Base-by-base conservation (phyloP, 805 yeast species). In the Debaryomyces maramus region DNA sequence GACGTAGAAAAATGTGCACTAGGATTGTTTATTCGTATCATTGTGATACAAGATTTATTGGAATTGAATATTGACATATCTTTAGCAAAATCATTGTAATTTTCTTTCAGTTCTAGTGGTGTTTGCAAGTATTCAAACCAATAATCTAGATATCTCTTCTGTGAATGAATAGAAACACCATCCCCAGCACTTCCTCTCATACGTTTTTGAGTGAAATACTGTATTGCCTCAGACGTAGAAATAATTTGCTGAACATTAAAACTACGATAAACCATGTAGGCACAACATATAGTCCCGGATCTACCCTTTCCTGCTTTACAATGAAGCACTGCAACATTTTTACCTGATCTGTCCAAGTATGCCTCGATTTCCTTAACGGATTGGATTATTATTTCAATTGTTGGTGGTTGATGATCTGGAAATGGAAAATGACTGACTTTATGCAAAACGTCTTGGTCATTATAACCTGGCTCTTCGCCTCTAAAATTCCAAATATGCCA, bases 231-330 rank as follows among this genome's bases (percentile, higher is more conserved):
- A 2, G 63, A 59, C 10, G 73, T 64, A 0, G 70, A 39, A 9
- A 38, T 9, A 4, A 32, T 22, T 2, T 22, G 16, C 9, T 21
- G 18, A n/a, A 14, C 3, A 3, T n/a, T 27, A 6, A 17, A 34
- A 5, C 44, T 39, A 68, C 39, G 2, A 34, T 68, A 70, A 77
- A 89, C 82, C 45, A 90, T 58, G 53, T 80, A 85, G 0, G 89
- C 87, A 44, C 86, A 78, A 5, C 77, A 76, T 1, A 88, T 61
- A 1, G 89, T 73, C 0, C 98, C 97, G 0, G 96, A 83, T 19
- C 98, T 67, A 0, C 98, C 98, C 60, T 88, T 89, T 0, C 98
- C 98, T 47, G 87, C 86, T 53, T 85, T 81, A 57, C 98, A 91
- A 56, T 91, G 97, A 6, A 91, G 59, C 0, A 86, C 72, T 0